Evolutionary conservation across 257 asterid species (phyloP).

Genomic region (Solanum peruvianum): DNA sequence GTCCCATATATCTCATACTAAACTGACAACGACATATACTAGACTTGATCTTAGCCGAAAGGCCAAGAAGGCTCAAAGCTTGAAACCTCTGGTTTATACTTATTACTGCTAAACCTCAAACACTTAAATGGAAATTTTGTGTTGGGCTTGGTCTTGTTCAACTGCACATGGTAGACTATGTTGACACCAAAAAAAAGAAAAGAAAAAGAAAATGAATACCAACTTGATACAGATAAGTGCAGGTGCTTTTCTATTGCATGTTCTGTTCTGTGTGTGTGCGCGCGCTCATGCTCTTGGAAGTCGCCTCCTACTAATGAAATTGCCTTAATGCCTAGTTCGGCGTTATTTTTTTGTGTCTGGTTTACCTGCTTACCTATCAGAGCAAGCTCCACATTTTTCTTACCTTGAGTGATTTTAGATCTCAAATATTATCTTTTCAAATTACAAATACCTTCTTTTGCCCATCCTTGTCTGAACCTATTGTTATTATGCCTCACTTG

Average conservation of each 20-base stretch:
- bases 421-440: not conserved
- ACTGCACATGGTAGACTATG: not conserved
- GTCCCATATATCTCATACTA: not conserved
- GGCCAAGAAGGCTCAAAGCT: not conserved
- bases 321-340: not conserved
- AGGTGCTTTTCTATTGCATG: not conserved
- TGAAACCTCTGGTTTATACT: not conserved
- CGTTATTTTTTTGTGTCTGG: not conserved
- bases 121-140: not conserved
- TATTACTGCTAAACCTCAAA: not conserved
- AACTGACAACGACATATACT: not conserved
- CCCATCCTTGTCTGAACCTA: not conserved
- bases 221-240: not conserved
- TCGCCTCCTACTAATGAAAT: not conserved
- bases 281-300: not conserved
- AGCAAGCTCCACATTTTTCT: not conserved
- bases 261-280: not conserved
- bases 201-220: not conserved
- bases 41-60: not conserved
- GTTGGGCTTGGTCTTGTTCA: not conserved
- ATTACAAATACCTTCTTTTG: not conserved
- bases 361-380: not conserved
- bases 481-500: not conserved
- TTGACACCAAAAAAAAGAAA: not conserved
- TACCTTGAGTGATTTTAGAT: not conserved